Percentiles rank a stretch among this genome's conserved stretches.
Evolutionary conservation across 768 basidiomycete genomes (phyloP).

Genomic region (Russula lepida): DNA sequence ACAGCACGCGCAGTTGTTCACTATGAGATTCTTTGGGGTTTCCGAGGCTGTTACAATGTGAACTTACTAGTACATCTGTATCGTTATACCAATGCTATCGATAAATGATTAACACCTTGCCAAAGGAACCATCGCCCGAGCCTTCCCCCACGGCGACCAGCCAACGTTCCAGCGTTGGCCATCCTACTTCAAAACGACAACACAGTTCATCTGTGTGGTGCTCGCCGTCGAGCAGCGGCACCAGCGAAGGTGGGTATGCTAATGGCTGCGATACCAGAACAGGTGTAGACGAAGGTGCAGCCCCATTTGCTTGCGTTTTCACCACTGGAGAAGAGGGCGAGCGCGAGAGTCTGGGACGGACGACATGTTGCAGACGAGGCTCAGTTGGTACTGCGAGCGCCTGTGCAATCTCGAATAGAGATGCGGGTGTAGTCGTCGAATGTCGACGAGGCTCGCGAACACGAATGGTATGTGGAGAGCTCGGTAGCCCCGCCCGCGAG

Average conservation of each 20-base stretch:
- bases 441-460: conserved; percentile 14
- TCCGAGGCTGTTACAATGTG: background rate
- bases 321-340: conserved; percentile 50
- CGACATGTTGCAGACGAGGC: conserved; percentile 5
- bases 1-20: background rate
- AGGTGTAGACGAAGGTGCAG: conserved; percentile 12
- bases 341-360: conserved; percentile 42
- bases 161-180: conserved; percentile 75
- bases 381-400: conserved; percentile 7
- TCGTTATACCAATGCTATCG: conserved; percentile 34
- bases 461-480: background rate
- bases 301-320: conserved; percentile 26
- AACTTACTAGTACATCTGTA: background rate
- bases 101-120: conserved; percentile 71
- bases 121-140: conserved; percentile 57
- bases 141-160: conserved; percentile 51
- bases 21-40: background rate
- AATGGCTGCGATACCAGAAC: conserved; percentile 21
- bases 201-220: conserved; percentile 91
- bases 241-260: conserved; percentile 49
- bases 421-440: conserved; percentile 8
- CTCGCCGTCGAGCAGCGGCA: conserved; percentile 69
- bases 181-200: conserved; percentile 71
- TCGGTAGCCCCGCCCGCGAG: conserved; percentile 4
- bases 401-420: conserved; percentile 20